These are phyloP conservation scores for Hygrophila difformis DNA, from an alignment of 257 asterid species.

Conservation along the genomic window DNA sequence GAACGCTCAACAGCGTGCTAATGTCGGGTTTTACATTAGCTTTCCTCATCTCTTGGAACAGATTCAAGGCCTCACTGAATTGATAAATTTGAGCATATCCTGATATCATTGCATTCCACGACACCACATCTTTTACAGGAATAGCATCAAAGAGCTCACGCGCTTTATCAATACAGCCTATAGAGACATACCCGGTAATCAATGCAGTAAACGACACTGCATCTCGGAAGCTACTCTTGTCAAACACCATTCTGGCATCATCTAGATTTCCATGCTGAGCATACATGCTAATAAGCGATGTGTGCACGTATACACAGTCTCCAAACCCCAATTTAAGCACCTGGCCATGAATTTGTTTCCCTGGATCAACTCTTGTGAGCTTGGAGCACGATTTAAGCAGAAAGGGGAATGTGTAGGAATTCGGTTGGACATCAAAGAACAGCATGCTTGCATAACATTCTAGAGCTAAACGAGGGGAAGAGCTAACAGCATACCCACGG, in stretches of 20 bases:
- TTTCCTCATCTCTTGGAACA: conserved; percentile 33
- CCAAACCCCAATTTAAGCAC: conserved; percentile 31
- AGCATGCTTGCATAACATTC: conserved; percentile 26
- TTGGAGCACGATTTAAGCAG: conserved; percentile 34
- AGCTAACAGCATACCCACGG: conserved; percentile 32
- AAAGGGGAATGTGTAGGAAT: conserved; percentile 40
- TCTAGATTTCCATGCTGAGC: conserved; percentile 28
- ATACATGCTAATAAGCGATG: conserved; percentile 38
- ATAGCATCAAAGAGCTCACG: conserved; percentile 27
- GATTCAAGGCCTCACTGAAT: conserved; percentile 27
- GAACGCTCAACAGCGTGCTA: conserved; percentile 34
- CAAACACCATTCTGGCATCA: conserved; percentile 37
- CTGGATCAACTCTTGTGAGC: conserved; percentile 10
- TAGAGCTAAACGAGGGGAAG: conserved; percentile 20
- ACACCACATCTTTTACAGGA: conserved; percentile 33
- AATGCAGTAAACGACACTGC: conserved; percentile 27
- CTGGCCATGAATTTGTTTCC: conserved; percentile 37
- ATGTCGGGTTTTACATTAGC: conserved; percentile 22
- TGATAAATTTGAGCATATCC: conserved; percentile 33
- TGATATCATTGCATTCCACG: conserved; percentile 43
- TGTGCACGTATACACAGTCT: conserved; percentile 30
- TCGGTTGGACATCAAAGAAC: conserved; percentile 27
- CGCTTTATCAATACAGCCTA: conserved; percentile 29
- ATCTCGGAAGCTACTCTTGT: conserved; percentile 26
- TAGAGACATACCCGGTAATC: conserved; percentile 31